These are phyloP conservation scores for Mucor indicus DNA, from an alignment of 371 early-diverging fungal genomes.

Conservation along the genomic window DNA sequence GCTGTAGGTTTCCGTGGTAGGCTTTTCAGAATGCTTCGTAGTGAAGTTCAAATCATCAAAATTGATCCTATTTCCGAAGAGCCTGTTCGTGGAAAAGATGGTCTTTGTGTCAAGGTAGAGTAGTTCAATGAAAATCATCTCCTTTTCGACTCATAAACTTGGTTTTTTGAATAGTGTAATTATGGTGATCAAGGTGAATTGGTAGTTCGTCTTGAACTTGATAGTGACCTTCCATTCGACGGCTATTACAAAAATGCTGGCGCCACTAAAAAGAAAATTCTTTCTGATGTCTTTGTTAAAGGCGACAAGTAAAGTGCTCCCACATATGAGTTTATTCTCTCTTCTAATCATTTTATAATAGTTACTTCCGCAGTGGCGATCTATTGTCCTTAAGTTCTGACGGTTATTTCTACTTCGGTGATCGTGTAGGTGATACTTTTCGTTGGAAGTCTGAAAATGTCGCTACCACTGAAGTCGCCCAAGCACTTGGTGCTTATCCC, in stretches of 20 bases:
- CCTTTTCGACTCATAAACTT: too few species aligned
- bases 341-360: constrained; percentile 7
- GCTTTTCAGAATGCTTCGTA: constrained; percentile 15
- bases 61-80: constrained; percentile 42
- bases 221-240: constrained; percentile 15
- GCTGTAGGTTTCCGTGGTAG: constrained; percentile 48
- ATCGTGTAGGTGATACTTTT: constrained; percentile 75
- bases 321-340: not conserved
- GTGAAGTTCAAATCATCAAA: constrained; percentile 24
- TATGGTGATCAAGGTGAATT: constrained; percentile 52
- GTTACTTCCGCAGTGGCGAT: constrained; percentile 70
- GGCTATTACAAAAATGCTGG: constrained; percentile 45
- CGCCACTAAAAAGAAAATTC: constrained; percentile 49
- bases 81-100: constrained; percentile 34
- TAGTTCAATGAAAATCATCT: too few species aligned
- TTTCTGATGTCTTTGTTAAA: constrained; percentile 25
- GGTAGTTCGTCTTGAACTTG: constrained; percentile 29
- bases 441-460: constrained; percentile 74
- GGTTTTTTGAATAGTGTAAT: too few species aligned
- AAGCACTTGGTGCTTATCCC: constrained; percentile 53
- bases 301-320: constrained; percentile 21
- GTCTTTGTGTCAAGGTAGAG: constrained; percentile 40
- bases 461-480: constrained; percentile 63
- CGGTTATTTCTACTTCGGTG: constrained; percentile 70
- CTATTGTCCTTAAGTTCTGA: constrained; percentile 52